phyloP scores from a whole-genome alignment of 805 yeast genomes.

The Saccharomycopsis olivae region DNA sequence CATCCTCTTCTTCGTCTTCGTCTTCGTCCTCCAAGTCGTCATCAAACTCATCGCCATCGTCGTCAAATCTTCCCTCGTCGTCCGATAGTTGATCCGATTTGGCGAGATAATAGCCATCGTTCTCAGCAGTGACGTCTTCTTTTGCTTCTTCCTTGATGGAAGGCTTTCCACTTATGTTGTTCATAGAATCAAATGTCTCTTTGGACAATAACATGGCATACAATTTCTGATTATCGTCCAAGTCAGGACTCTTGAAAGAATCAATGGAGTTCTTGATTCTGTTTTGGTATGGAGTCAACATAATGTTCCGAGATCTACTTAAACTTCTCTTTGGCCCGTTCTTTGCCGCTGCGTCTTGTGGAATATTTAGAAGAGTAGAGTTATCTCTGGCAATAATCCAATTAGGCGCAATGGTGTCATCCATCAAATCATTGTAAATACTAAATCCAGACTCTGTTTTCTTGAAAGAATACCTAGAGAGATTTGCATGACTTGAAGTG shows the following conservation, averaged over 20 bases:
- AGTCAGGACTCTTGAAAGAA: conserved; percentile 8
- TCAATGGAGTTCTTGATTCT: conserved; percentile 11
- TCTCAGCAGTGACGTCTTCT: conserved; percentile 9
- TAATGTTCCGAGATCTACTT: conserved; percentile 15
- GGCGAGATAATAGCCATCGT: conserved; percentile 8
- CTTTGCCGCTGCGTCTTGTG: conserved; percentile 12
- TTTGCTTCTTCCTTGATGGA: neutral
- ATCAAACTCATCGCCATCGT: conserved; percentile 7
- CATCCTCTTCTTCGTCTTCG: conserved; percentile 4
- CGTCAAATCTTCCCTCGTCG: conserved; percentile 17
- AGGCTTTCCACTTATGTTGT: conserved; percentile 3
- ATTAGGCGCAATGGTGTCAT: conserved; percentile 17
- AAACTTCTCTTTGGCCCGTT: conserved; percentile 14
- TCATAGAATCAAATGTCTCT: conserved; percentile 11
- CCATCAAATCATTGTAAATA: conserved; percentile 16
- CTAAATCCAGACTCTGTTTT: conserved; percentile 14
- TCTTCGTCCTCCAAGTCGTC: conserved; percentile 8
- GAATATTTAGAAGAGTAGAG: conserved; percentile 17
- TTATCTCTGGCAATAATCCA: conserved; percentile 19
- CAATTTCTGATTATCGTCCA: conserved; percentile 15
- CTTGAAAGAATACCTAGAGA: conserved; percentile 5
- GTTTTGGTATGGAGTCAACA: conserved; percentile 15
- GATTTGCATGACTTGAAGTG: conserved; percentile 10
- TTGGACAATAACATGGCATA: conserved; percentile 12
- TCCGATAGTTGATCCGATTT: conserved; percentile 11